These are phyloP conservation scores for Septoria linicola DNA, from an alignment of 2,329 filamentous ascomycete genomes.

Conservation along the genomic window DNA sequence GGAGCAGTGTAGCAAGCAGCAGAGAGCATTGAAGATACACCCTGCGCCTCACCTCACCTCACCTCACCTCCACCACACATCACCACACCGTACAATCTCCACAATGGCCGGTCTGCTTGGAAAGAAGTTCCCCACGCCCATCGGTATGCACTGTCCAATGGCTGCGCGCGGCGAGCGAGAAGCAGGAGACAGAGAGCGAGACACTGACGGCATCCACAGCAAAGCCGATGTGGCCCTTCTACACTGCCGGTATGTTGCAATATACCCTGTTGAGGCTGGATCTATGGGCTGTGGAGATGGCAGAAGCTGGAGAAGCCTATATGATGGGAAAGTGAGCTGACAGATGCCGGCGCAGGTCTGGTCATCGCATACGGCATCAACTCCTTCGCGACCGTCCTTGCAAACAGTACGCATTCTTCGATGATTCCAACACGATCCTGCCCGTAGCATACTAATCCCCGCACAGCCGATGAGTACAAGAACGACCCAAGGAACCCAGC, in stretches of 20 bases:
- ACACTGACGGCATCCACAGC: slow-evolving; percentile 54
- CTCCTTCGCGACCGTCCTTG: slow-evolving; percentile 73
- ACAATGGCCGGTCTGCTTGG: slow-evolving; percentile 45
- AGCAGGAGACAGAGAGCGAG: slow-evolving; percentile 4
- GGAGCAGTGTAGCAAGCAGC: neutral
- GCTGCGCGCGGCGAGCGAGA: slow-evolving; percentile 6
- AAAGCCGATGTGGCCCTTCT: slow-evolving; percentile 90
- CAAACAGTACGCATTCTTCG: slow-evolving; percentile 65
- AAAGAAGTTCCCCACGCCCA: slow-evolving; percentile 52
- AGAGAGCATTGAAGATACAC: slow-evolving; percentile 4
- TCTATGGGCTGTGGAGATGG: slow-evolving; percentile 1
- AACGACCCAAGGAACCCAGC: slow-evolving; percentile 88
- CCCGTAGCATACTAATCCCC: slow-evolving; percentile 9
- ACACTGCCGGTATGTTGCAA: slow-evolving; percentile 73
- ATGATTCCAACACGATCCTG: neutral
- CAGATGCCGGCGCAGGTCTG: slow-evolving; percentile 56
- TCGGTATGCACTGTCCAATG: slow-evolving; percentile 44
- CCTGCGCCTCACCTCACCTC: too few relatives aligned
- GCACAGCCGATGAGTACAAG: slow-evolving; percentile 85
- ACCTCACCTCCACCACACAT: neutral
- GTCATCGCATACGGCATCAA: slow-evolving; percentile 92
- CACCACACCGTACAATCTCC: slow-evolving; percentile 9
- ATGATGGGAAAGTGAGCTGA: slow-evolving; percentile 21
- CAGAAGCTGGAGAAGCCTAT: neutral
- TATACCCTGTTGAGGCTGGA: neutral